Base-by-base conservation (phyloP, 2,329 filamentous ascomycete species). In the Nothophaeocryptopus gaeumannii region DNA sequence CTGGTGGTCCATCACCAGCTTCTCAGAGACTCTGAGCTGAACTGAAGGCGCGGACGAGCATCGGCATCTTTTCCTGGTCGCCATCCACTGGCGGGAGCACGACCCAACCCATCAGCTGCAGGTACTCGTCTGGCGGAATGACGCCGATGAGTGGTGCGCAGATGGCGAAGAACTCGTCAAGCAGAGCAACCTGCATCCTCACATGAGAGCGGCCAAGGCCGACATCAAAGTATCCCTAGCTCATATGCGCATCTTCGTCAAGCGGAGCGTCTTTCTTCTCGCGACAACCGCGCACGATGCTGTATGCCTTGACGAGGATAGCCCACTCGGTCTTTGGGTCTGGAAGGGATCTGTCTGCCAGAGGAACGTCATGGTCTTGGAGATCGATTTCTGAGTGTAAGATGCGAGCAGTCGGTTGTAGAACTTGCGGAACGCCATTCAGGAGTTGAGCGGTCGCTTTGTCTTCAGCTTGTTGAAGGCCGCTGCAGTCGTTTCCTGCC, bases 301-400 rank as follows among this genome's bases (percentile, higher is more conserved):
- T 45, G 47, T 45, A 41, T 45, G 47, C 47, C 42, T 37, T 41
- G 42, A 32, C 36, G 39, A 50, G 42, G 39, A 30, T 42, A 39
- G 38, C 32, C 5, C 20, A 26, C 20, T 26, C 20, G 7, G 20
- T 26, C 45, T 36, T 7, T 33, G 32, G 16, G 37, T 26, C n/a
- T 39, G n/a, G 45, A 74, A 74, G 39, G 68, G 70, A 55, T 81
- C 78, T 32, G 68, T 65, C 41, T 71, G 64, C 79, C 78, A 82
- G 52, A 80, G 67, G 29, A 64, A 61, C 15, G 70, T 74, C 51
- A 82, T 63, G 53, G 74, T 26, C 11, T 71, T 72, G 35, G 78
- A 82, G 46, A 77, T 75, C 35, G 70, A 68, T 67, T 80, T 80
- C 67, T 81, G 79, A 33, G 52, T 47, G 40, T 53, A 45, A 31